Evolutionary conservation across 306 rosid species (phyloP).

Genomic region (Sesbania bispinosa): DNA sequence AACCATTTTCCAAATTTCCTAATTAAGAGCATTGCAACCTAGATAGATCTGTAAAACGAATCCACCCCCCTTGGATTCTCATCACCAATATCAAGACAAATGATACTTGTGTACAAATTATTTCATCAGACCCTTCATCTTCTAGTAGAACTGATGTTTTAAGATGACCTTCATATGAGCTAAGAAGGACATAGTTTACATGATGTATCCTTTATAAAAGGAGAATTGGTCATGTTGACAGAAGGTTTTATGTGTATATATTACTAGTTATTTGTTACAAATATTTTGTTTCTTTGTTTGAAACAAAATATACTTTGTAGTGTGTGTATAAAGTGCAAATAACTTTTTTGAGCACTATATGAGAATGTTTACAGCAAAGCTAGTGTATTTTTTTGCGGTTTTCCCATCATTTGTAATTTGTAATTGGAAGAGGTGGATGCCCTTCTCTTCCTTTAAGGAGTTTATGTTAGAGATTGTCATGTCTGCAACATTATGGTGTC

Average conservation of each 20-base stretch:
- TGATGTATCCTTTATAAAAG: conserved; percentile 8
- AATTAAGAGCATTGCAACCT: no score
- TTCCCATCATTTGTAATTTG: background rate
- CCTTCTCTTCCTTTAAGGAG: background rate
- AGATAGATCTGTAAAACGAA: no score
- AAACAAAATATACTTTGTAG: background rate
- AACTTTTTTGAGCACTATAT: background rate
- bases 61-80: no score
- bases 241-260: background rate
- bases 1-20: no score
- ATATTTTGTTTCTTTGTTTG: background rate
- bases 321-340: background rate
- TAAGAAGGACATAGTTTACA: conserved; percentile 42
- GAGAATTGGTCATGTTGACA: background rate
- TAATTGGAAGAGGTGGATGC: background rate
- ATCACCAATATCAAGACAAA: no score
- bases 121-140: conserved; percentile 21
- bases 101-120: conserved; percentile 20
- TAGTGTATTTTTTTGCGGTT: background rate
- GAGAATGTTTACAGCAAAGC: background rate
- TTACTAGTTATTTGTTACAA: background rate
- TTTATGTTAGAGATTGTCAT: background rate
- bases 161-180: conserved; percentile 30
- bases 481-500: background rate
- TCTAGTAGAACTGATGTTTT: conserved; percentile 34